phyloP scores from a whole-genome alignment of 306 rosid genomes.

The Quercus dentata region DNA sequence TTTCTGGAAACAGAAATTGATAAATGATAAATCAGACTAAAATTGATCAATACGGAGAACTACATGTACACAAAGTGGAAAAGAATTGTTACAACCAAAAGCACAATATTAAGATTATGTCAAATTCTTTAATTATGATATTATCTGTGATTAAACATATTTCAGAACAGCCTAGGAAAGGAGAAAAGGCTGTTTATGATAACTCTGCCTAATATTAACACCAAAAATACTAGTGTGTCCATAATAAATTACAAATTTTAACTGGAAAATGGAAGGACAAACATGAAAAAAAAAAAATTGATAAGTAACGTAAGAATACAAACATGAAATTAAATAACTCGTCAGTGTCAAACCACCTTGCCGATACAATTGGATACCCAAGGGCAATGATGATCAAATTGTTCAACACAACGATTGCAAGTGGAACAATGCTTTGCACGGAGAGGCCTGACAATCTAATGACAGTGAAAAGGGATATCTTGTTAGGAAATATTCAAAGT shows the following conservation, averaged over 20 bases:
- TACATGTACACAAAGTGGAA: not conserved
- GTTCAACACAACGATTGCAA: slow-evolving; percentile 94
- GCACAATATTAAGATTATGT: not conserved
- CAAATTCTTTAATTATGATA: not conserved
- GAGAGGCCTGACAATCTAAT: slow-evolving; percentile 97
- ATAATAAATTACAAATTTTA: not conserved
- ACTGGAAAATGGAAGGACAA: slow-evolving; percentile 1
- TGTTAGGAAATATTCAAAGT: not conserved
- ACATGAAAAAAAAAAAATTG: not conserved
- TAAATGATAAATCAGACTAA: slow-evolving; percentile 1
- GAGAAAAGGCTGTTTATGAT: not conserved
- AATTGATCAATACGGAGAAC: slow-evolving; percentile 6
- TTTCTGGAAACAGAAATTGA: slow-evolving; percentile 58
- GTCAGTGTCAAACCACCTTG: slow-evolving; percentile 56
- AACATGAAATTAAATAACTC: slow-evolving; percentile 3
- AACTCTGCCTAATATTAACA: not conserved
- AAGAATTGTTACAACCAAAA: not conserved
- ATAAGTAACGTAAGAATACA: not conserved
- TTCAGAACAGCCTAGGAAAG: not conserved
- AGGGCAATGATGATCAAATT: slow-evolving; percentile 98
- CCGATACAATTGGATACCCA: slow-evolving; percentile 99
- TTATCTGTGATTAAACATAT: not conserved
- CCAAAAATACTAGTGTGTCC: not conserved
- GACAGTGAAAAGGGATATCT: not conserved
- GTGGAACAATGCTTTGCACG: slow-evolving; percentile 99